A percentile compares a stretch with the other conserved stretches of the same genome.
Evolutionary conservation across 2,329 filamentous ascomycete genomes (phyloP).

Genomic region (Ophiostoma australiae): DNA sequence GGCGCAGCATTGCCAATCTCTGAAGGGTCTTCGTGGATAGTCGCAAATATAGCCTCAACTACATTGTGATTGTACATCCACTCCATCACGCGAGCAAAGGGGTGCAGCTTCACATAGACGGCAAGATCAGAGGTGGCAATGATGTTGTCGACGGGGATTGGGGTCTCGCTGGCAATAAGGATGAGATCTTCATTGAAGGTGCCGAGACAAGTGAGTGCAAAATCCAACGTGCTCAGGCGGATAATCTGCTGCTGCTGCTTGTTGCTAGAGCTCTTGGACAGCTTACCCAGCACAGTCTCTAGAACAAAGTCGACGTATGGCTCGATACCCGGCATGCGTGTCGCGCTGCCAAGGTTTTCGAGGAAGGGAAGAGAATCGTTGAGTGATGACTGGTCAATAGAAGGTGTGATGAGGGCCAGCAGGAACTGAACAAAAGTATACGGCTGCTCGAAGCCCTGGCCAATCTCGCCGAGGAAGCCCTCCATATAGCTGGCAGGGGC

Average conservation of each 20-base stretch:
- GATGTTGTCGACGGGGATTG: slow-evolving; percentile 66
- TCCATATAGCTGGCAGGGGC: slow-evolving; percentile 46
- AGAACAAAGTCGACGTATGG: slow-evolving; percentile 89
- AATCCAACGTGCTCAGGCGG: slow-evolving; percentile 75
- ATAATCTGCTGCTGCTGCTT: slow-evolving; percentile 63
- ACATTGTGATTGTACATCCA: slow-evolving; percentile 96
- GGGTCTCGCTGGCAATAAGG: slow-evolving; percentile 73
- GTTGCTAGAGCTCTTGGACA: slow-evolving; percentile 38
- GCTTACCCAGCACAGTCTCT: slow-evolving; percentile 68
- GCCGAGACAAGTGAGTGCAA: slow-evolving; percentile 70
- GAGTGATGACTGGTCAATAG: slow-evolving; percentile 54
- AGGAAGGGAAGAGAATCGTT: slow-evolving; percentile 80
- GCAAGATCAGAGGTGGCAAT: slow-evolving; percentile 70
- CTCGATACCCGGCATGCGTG: slow-evolving; percentile 77
- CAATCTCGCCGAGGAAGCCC: slow-evolving; percentile 67
- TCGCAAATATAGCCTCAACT: slow-evolving; percentile 69
- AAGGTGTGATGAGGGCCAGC: slow-evolving; percentile 64
- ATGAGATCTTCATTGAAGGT: slow-evolving; percentile 95
- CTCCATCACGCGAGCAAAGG: slow-evolving; percentile 92
- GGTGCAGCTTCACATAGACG: slow-evolving; percentile 80
- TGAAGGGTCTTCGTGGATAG: slow-evolving; percentile 69
- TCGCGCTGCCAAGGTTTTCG: slow-evolving; percentile 71
- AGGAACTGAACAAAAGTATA: slow-evolving; percentile 78
- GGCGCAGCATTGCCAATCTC: slow-evolving; percentile 67
- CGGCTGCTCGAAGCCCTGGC: slow-evolving; percentile 76